phyloP scores from a whole-genome alignment of 1,139 yeast genomes.

The Yamadazyma kanchanaburiensis region DNA sequence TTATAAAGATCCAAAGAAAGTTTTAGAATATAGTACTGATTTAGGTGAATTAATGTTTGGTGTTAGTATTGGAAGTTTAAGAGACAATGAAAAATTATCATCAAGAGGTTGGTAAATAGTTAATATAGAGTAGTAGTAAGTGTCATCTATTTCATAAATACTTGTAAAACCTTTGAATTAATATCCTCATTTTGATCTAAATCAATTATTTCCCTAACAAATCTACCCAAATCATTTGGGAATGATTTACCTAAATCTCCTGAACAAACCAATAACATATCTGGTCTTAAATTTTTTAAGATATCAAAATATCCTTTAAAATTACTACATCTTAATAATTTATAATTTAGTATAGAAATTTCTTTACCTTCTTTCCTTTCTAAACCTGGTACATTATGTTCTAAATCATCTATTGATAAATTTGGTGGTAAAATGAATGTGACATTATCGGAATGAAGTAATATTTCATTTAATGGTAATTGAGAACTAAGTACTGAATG shows the following conservation, averaged over 20 bases:
- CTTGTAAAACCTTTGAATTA: slow-evolving; percentile 9
- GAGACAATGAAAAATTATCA: slow-evolving; percentile 46
- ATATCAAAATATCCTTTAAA: slow-evolving; percentile 42
- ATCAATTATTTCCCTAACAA: slow-evolving; percentile 36
- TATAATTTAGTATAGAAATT: too few species aligned
- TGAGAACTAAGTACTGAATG: slow-evolving; percentile 38
- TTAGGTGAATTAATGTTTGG: slow-evolving; percentile 79
- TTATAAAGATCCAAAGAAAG: slow-evolving; percentile 59
- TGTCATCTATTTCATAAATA: slow-evolving; percentile 10
- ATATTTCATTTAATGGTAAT: slow-evolving; percentile 39
- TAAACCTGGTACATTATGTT: slow-evolving; percentile 14
- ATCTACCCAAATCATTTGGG: slow-evolving; percentile 38
- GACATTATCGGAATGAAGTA: slow-evolving; percentile 36
- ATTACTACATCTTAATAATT: slow-evolving; percentile 39
- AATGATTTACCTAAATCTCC: slow-evolving; percentile 40
- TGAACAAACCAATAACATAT: slow-evolving; percentile 38
- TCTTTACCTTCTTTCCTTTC: slow-evolving; percentile 17
- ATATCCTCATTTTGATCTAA: slow-evolving; percentile 15
- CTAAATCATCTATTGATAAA: slow-evolving; percentile 39
- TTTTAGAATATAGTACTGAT: slow-evolving; percentile 71
- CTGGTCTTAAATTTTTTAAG: slow-evolving; percentile 42
- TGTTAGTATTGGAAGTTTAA: slow-evolving; percentile 51
- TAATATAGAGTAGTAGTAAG: not conserved
- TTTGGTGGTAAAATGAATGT: slow-evolving; percentile 49
- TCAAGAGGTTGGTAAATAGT: slow-evolving; percentile 47